Evolutionary conservation across 202 grass and related monocot genomes (phyloP).

Genomic region (Panicum virgatum): DNA sequence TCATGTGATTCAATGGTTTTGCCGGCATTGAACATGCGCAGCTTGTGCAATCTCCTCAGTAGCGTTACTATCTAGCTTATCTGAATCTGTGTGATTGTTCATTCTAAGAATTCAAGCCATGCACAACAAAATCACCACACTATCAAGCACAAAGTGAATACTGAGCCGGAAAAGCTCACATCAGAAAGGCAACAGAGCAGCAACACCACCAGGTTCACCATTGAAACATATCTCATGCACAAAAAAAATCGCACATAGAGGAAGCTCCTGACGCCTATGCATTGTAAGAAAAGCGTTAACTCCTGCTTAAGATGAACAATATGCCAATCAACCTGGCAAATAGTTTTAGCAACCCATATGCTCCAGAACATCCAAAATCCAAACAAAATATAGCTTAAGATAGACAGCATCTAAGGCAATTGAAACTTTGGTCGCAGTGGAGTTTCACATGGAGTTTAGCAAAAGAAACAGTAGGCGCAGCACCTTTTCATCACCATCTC

Average conservation of each 20-base stretch:
- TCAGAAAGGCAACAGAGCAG: background rate
- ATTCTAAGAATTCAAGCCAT: background rate
- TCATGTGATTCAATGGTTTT: background rate
- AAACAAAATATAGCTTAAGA: slow-evolving; percentile 24
- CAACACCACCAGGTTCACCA: background rate
- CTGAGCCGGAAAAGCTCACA: background rate
- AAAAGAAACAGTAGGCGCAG: background rate
- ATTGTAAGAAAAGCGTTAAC: background rate
- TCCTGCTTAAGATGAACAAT: background rate
- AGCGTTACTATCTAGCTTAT: background rate
- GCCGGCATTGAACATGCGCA: background rate
- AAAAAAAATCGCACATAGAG: too few species aligned
- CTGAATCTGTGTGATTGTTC: background rate
- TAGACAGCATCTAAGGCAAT: slow-evolving; percentile 20
- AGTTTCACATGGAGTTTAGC: slow-evolving; percentile 10
- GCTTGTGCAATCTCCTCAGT: background rate
- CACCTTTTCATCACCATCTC: slow-evolving; percentile 32
- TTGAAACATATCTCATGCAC: background rate
- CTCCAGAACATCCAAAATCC: slow-evolving; percentile 25
- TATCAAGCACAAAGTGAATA: background rate
- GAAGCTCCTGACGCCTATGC: background rate
- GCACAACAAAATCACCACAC: background rate
- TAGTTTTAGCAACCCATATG: slow-evolving; percentile 10
- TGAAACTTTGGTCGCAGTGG: slow-evolving; percentile 7
- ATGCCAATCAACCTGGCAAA: background rate